Percentiles rank a stretch among this genome's conserved stretches.
Evolutionary conservation across 495 filamentous ascomycete genomes (phyloP).

Genomic region (Platismatia glauca): DNA sequence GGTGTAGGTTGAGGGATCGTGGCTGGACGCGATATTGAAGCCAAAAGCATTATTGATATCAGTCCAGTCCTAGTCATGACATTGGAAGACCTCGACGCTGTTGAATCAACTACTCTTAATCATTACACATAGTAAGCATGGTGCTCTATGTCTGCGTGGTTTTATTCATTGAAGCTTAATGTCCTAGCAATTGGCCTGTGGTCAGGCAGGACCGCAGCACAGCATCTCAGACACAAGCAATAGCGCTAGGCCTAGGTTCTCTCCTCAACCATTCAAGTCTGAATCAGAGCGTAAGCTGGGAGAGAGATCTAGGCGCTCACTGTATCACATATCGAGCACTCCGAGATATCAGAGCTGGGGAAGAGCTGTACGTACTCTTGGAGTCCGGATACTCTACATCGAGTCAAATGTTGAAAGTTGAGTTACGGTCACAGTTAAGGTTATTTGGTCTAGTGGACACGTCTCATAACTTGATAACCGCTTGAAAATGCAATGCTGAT

Average conservation of each 20-base stretch:
- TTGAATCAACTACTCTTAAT: slow-evolving; percentile 40
- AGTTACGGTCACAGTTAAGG: too few relatives aligned
- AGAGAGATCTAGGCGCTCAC: slow-evolving; percentile 35
- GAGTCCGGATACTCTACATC: neutral
- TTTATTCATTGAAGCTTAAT: neutral
- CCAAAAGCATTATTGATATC: slow-evolving; percentile 42
- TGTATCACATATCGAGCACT: slow-evolving; percentile 43
- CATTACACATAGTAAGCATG: slow-evolving; percentile 49
- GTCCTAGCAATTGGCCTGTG: slow-evolving; percentile 35
- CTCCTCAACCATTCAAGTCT: slow-evolving; percentile 49
- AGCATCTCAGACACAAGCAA: slow-evolving; percentile 36
- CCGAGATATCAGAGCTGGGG: slow-evolving; percentile 40
- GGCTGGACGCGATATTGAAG: slow-evolving; percentile 35
- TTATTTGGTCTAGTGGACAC: too few relatives aligned
- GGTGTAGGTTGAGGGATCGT: slow-evolving; percentile 45
- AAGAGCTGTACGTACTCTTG: slow-evolving; percentile 33
- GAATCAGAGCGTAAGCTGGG: slow-evolving; percentile 47
- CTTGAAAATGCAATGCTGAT: neutral
- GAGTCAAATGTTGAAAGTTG: neutral
- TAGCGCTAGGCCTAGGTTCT: slow-evolving; percentile 46
- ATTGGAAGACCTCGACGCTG: slow-evolving; percentile 37
- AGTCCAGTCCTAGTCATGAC: slow-evolving; percentile 45
- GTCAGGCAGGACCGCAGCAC: slow-evolving; percentile 17
- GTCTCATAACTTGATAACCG: too few relatives aligned
- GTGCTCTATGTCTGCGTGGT: neutral